Percentiles rank a stretch among this genome's conserved stretches.
Conservation (phyloP, 164 flowering plant species). For the Liquidambar formosana region DNA sequence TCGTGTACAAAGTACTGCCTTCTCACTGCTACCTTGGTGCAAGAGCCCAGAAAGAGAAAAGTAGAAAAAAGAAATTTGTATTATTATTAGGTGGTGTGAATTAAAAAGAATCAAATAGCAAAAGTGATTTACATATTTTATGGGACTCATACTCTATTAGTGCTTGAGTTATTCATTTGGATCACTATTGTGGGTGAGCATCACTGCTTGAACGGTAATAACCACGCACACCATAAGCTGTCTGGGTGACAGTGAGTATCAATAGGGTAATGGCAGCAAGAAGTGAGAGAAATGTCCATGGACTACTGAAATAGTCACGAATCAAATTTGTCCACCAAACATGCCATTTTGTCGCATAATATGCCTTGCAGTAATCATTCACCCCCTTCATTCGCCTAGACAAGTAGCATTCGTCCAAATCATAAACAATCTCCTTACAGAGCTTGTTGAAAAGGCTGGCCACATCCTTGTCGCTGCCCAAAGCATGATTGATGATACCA, state of each 20-base stretch:
- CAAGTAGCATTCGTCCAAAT: constrained; percentile 18
- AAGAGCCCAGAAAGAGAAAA: too few relatives aligned
- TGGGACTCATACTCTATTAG: too few relatives aligned
- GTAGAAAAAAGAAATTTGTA: too few relatives aligned
- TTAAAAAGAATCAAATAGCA: too few relatives aligned
- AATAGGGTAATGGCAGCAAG: constrained; percentile 24
- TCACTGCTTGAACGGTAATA: too few relatives aligned
- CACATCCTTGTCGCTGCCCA: constrained; percentile 30
- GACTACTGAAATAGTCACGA: constrained; percentile 29
- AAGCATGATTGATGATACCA: constrained; percentile 25
- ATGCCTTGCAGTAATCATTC: constrained; percentile 6
- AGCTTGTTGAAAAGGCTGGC: constrained; percentile 27
- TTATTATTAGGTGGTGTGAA: too few relatives aligned
- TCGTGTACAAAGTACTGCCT: too few relatives aligned
- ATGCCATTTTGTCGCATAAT: constrained; percentile 9
- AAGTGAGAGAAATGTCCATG: constrained; percentile 26
- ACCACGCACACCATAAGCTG: constrained; percentile 9
- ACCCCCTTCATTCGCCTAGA: constrained; percentile 12
- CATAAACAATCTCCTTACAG: constrained; percentile 21
- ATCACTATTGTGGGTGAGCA: too few relatives aligned
- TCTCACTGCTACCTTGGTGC: too few relatives aligned
- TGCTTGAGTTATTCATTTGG: too few relatives aligned
- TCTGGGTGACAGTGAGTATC: constrained; percentile 21
- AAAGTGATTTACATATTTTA: too few relatives aligned
- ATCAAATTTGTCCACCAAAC: constrained; percentile 21